Evolutionary conservation across 257 asterid species (phyloP).

Genomic region (Ophiorrhiza pumila): DNA sequence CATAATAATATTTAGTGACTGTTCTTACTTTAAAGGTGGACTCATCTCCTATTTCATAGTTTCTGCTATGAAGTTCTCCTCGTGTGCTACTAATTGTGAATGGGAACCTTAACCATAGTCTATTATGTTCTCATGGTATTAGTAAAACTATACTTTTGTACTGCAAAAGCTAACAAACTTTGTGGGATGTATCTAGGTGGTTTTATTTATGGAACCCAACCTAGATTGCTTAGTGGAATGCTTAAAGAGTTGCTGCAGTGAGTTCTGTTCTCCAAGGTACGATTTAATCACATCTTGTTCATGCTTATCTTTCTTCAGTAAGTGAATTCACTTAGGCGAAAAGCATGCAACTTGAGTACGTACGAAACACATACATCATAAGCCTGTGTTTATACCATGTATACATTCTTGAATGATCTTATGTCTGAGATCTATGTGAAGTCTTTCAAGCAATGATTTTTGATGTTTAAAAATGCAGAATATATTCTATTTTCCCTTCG

Average conservation of each 20-base stretch:
- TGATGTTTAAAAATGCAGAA: too few relatives aligned
- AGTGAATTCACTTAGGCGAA: neutral
- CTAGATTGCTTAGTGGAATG: too few relatives aligned
- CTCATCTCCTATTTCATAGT: neutral
- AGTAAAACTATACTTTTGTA: neutral
- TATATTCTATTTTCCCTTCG: too few relatives aligned
- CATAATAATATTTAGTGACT: neutral
- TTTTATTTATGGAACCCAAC: slow-evolving; percentile 50
- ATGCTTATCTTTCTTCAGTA: too few relatives aligned
- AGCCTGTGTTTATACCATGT: neutral
- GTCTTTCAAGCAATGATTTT: too few relatives aligned
- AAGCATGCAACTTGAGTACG: neutral
- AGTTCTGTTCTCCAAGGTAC: slow-evolving; percentile 47
- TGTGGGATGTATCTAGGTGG: slow-evolving; percentile 24
- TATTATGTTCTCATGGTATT: too few relatives aligned
- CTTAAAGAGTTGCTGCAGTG: slow-evolving; percentile 51
- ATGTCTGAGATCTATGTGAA: neutral
- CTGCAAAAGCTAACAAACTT: neutral
- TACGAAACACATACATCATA: too few relatives aligned
- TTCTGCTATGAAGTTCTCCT: neutral
- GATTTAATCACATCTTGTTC: too few relatives aligned
- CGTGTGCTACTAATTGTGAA: neutral
- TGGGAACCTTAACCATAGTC: neutral
- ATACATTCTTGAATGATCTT: neutral
- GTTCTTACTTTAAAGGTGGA: neutral